These are phyloP conservation scores for Saprolegnia diclina DNA, from an alignment of 352 stramenopile species.

Conservation along the genomic window DNA sequence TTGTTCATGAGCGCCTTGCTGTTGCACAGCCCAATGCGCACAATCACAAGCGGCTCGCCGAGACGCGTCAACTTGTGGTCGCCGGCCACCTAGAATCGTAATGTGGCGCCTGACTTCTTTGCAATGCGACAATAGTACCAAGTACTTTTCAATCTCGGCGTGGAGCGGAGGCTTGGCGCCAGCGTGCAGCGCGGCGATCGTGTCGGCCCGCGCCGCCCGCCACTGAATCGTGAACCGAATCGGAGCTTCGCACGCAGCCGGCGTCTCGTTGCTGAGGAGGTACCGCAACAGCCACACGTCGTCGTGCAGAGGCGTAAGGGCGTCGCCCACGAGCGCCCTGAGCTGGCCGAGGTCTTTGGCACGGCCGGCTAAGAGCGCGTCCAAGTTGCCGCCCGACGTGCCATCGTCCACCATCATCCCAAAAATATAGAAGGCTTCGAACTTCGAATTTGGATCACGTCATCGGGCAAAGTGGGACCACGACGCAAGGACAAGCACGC, in stretches of 20 bases:
- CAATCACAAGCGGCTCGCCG: conserved; percentile 5
- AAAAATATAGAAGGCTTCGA: too few relatives aligned
- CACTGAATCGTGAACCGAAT: conserved; percentile 7
- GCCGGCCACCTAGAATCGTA: neutral
- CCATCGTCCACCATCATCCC: neutral
- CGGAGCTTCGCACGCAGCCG: neutral
- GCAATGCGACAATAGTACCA: neutral
- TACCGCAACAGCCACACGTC: conserved; percentile 10
- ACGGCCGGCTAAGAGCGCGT: neutral
- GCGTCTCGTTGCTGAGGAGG: neutral
- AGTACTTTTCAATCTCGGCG: neutral
- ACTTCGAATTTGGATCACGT: too few relatives aligned
- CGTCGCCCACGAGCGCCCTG: neutral
- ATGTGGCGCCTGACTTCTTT: neutral
- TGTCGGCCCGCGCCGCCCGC: neutral
- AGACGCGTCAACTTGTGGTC: conserved; percentile 11
- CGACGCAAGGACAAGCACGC: too few relatives aligned
- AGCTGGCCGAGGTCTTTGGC: neutral
- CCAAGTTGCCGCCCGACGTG: conserved; percentile 4
- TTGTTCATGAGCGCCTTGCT: conserved; percentile 7
- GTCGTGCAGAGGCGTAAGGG: neutral
- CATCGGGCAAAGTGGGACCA: too few relatives aligned
- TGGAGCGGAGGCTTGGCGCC: neutral
- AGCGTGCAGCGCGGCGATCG: neutral
- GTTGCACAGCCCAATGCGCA: conserved; percentile 19